Evolutionary conservation across 306 rosid species (phyloP), one percentile per base, ranked within the genome.

Genomic region (Geum urbanum): DNA sequence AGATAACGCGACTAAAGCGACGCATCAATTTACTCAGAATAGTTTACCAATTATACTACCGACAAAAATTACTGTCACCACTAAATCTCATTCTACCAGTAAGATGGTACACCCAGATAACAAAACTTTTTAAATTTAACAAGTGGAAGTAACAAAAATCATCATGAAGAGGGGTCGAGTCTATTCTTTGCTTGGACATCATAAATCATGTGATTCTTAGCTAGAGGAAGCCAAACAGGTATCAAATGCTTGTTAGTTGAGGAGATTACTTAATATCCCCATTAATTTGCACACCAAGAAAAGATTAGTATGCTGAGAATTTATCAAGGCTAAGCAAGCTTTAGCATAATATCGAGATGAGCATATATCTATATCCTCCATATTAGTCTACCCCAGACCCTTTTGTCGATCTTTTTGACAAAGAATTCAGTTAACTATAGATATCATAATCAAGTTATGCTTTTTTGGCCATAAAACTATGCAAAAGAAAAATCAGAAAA

Each of bases 131-230:
- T 48, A 5, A 43, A 12, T 50, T 50, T 50, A 50, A 50, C 10
- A 55, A 55, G 37, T 22, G 39, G 35, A 11, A 8, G 32, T 19
- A 0, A 15, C 5, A 20, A 4, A 43, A 59, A n/a, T 27, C n/a
- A 59, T 49, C 32, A 20, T 40, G 19, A 9, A 43, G 14, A 43
- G 56, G 16, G 61, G 32, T 57, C 48, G 27, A 48, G 32, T 53
- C 65, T 60, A 62, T 78, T 52, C 75, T 47, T 54, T 56, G 78
- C 75, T 68, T 46, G 71, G 78, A 53, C 51, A 54, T 40, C 35
- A 40, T 13, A 55, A 20, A 40, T 73, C 35, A 9, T 15, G 71
- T 20, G 75, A 78, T 78, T 73, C 72, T 56, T 40, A 4, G 8
- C 48, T 49, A 46, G 54, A 74, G 62, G 37, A 32, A 32, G 37